These are phyloP conservation scores for Keithomyces neogunnii DNA, from an alignment of 2,329 filamentous ascomycete species.

Conservation along the genomic window DNA sequence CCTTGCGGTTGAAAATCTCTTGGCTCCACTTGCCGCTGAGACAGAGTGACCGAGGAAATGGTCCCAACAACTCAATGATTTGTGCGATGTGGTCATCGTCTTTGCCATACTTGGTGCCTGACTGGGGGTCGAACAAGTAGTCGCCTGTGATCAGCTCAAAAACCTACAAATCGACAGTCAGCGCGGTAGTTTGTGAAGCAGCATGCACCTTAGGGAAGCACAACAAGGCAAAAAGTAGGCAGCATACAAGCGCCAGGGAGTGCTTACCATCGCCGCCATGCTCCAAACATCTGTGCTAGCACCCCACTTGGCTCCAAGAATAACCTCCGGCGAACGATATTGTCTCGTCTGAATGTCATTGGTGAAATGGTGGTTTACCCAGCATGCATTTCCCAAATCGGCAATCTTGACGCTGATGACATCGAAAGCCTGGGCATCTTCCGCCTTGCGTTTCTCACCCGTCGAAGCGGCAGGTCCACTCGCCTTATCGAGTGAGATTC, in stretches of 20 bases:
- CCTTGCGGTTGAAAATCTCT: constrained; percentile 97
- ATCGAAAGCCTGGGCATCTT: constrained; percentile 50
- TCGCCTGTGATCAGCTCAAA: constrained; percentile 98
- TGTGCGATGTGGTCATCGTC: constrained; percentile 99
- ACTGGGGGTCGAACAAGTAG: constrained; percentile 97
- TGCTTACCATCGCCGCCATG: constrained; percentile 92
- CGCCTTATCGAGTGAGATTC: constrained; percentile 82
- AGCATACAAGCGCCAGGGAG: background rate
- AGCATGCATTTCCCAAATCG: constrained; percentile 95
- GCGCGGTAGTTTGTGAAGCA: background rate
- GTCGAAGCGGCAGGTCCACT: constrained; percentile 39
- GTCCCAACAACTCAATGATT: constrained; percentile 92
- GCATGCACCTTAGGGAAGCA: background rate
- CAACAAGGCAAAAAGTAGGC: too few relatives aligned
- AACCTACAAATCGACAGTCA: constrained; percentile 44
- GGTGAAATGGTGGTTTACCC: constrained; percentile 98
- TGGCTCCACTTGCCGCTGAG: constrained; percentile 94
- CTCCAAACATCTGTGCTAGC: constrained; percentile 99
- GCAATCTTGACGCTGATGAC: constrained; percentile 98
- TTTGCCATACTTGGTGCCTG: constrained; percentile 97
- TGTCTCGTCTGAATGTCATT: constrained; percentile 98
- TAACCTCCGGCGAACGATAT: constrained; percentile 95
- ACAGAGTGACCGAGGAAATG: constrained; percentile 87
- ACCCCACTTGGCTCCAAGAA: constrained; percentile 94
- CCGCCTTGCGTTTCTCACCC: constrained; percentile 55